Evolutionary conservation across 768 basidiomycete species (phyloP).

Genomic region (Lactarius sp.): DNA sequence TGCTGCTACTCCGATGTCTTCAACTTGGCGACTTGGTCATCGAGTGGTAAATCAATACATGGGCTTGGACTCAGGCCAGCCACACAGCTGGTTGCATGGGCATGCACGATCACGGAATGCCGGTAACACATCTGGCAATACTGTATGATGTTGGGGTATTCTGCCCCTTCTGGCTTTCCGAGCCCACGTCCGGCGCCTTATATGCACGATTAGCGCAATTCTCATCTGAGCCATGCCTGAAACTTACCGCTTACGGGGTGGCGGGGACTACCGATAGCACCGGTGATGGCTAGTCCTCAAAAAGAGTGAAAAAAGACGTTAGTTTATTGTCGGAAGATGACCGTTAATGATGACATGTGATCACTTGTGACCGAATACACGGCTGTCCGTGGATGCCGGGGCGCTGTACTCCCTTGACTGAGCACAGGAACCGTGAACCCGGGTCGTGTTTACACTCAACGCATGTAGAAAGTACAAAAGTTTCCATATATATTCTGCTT

Average conservation of each 20-base stretch:
- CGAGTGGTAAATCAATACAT: not conserved
- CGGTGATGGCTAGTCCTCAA: no score
- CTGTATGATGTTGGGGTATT: no score
- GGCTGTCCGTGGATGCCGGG: slow-evolving; percentile 6
- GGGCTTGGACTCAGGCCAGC: not conserved
- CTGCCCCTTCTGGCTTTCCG: not conserved
- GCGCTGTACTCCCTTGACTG: not conserved
- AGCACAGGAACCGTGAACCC: not conserved
- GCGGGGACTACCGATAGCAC: not conserved
- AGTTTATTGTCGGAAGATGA: not conserved
- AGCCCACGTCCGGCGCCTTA: not conserved
- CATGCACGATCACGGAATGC: not conserved
- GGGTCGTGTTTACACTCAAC: not conserved
- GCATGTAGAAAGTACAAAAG: no score
- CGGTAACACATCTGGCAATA: not conserved
- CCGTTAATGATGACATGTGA: not conserved
- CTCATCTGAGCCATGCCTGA: not conserved
- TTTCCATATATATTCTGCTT: no score
- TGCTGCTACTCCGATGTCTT: no score
- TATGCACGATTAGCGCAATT: not conserved
- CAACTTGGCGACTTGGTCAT: not conserved
- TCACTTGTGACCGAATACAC: not conserved
- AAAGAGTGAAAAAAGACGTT: not conserved
- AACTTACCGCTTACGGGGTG: not conserved
- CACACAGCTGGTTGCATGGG: not conserved